Evolutionary conservation across 768 basidiomycete genomes (phyloP), one percentile per base, ranked within the genome.

Genomic region (Termitomyces sp.): DNA sequence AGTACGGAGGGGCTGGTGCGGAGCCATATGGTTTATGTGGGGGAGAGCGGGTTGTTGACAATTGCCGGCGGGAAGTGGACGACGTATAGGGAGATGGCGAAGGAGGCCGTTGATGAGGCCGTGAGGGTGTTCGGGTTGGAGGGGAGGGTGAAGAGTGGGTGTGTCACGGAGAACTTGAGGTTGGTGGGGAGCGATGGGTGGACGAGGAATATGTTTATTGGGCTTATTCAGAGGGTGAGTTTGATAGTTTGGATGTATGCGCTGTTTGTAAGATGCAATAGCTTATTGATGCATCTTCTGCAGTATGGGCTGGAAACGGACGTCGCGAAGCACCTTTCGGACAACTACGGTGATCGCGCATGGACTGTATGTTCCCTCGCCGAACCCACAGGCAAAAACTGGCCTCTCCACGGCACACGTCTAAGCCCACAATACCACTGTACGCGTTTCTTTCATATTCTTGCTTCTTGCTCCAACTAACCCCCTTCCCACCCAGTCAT

Each of bases 61-160:
- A 94, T 98, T 67, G 94, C 93, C 2, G 96, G 96, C 18, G 96
- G 96, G 5, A 99, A 99, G 75, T 99, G 96, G 96, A 99, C 96
- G 61, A 98, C 96, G 52, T 99, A 98, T 77, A 80, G 92, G 53
- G 89, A 88, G 36, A 97, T 98, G 96, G 94, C 96, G 24, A 83
- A 94, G 77, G 96, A 98, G 78, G 91, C 94, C 0, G 89, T 98
- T 49, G 91, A 98, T 73, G 79, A 81, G 61, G 96, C 96, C 12
- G 81, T 98, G 62, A 83, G 90, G 73, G 83, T 83, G 44, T 97
- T 92, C 77, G 80, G 77, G 33, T 77, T 98, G 58, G 76, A 84
- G 69, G 76, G 76, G 0, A 80, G 73, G 59, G 81, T 77, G 20
- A 83, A 72, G 68, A 83, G 78, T 32, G 84, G 81, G 8, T 95